Conservation (phyloP, 192 early-diverging fungal species). For the Coemansia sp. region DNA sequence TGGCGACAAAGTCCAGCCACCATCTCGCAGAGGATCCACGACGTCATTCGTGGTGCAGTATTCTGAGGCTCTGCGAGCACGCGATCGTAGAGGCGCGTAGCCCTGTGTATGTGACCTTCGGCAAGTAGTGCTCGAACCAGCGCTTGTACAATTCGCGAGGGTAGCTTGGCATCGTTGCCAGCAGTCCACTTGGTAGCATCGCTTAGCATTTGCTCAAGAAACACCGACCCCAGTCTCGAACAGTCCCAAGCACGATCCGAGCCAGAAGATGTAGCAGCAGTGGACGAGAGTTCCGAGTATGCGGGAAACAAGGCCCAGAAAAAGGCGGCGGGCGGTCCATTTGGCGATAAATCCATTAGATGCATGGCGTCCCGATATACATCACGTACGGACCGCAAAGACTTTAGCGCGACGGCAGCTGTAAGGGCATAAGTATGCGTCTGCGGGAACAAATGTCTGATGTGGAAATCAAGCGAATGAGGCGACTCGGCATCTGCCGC, state of each 20-base stretch:
- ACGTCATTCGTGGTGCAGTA: not conserved
- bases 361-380: conserved; percentile 21
- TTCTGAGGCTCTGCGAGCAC: not conserved
- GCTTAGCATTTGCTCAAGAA: conserved; percentile 16
- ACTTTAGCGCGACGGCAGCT: conserved; percentile 32
- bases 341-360: conserved; percentile 2
- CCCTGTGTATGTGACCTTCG: conserved; percentile 17
- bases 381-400: conserved; percentile 12
- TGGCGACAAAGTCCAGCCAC: conserved; percentile 31
- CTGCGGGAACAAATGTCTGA: conserved; percentile 29
- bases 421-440: conserved; percentile 33
- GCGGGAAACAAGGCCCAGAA: conserved; percentile 21
- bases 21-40: conserved; percentile 41
- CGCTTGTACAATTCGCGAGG: conserved; percentile 15
- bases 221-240: conserved; percentile 25
- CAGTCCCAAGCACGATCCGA: conserved; percentile 28
- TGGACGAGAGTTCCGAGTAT: not conserved
- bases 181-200: conserved; percentile 9
- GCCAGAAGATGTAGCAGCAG: not conserved
- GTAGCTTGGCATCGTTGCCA: not conserved
- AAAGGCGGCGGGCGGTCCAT: not conserved
- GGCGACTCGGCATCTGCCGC: not conserved
- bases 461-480: not conserved
- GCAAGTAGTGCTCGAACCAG: conserved; percentile 33
- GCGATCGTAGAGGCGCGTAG: conserved; percentile 17